Evolutionary conservation across 1,284 basidiomycete genomes (phyloP).

Genomic region (Cutaneotrichosporon sp.): DNA sequence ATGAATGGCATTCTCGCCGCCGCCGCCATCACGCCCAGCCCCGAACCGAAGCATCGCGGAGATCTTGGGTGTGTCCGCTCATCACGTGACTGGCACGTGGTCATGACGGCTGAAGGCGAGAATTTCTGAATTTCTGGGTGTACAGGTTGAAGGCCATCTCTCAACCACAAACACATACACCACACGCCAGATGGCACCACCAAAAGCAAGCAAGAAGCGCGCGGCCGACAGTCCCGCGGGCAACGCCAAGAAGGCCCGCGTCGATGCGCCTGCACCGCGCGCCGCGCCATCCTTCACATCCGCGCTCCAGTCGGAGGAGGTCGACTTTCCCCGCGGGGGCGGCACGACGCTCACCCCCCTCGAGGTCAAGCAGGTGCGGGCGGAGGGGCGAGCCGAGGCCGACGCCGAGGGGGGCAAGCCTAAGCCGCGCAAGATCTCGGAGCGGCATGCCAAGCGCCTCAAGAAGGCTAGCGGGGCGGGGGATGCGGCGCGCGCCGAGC

Average conservation of each 20-base stretch:
- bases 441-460: constrained; percentile 42
- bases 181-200: constrained; percentile 21
- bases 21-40: neutral
- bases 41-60: neutral
- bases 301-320: constrained; percentile 65
- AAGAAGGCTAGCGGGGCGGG: constrained; percentile 55
- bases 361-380: constrained; percentile 83
- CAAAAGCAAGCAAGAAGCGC: constrained; percentile 23
- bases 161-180: constrained; percentile 7
- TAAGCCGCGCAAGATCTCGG: constrained; percentile 38
- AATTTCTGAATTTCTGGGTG: neutral
- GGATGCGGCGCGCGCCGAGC: constrained; percentile 56
- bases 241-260: constrained; percentile 22
- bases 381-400: constrained; percentile 82
- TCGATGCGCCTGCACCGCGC: constrained; percentile 26
- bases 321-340: constrained; percentile 93
- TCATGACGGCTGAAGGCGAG: constrained; percentile 3
- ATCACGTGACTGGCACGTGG: constrained; percentile 16
- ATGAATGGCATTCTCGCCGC: neutral
- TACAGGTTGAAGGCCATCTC: neutral
- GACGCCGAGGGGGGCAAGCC: constrained; percentile 62
- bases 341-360: constrained; percentile 73
- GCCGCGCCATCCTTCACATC: constrained; percentile 50
- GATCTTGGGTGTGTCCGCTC: neutral
- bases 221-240: constrained; percentile 19